Evolutionary conservation across 768 basidiomycete species (phyloP).

Genomic region (Boletus tylopilopsis): DNA sequence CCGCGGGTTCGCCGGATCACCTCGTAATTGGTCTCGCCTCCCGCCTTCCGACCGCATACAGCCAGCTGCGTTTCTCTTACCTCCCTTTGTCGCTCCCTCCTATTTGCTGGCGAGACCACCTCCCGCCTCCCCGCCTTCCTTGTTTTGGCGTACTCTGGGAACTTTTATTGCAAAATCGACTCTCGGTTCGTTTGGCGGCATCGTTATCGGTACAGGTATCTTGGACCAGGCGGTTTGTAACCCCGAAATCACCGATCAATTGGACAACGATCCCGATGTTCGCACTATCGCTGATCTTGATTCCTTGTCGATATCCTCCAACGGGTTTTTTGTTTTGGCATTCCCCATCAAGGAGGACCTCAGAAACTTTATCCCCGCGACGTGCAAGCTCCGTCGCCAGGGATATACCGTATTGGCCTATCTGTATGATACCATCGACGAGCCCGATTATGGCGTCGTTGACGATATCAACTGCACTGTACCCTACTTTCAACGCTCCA

Average conservation of each 20-base stretch:
- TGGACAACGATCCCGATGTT: neutral
- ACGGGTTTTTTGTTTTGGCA: constrained; percentile 32
- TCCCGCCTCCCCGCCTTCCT: constrained; percentile 11
- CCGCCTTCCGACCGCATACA: constrained; percentile 29
- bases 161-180: constrained; percentile 27
- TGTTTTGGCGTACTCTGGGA: constrained; percentile 26
- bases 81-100: constrained; percentile 54
- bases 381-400: constrained; percentile 33
- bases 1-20: constrained; percentile 27
- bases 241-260: neutral
- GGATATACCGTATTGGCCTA: constrained; percentile 31
- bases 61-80: constrained; percentile 50
- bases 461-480: constrained; percentile 15
- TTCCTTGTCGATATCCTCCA: constrained; percentile 1
- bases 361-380: constrained; percentile 27
- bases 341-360: constrained; percentile 37
- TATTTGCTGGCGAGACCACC: constrained; percentile 21
- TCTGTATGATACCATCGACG: constrained; percentile 25
- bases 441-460: constrained; percentile 1
- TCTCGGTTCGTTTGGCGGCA: constrained; percentile 35
- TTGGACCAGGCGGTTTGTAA: neutral
- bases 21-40: constrained; percentile 30
- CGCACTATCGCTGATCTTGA: neutral
- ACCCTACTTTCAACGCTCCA: constrained; percentile 15
- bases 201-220: constrained; percentile 27